Conservation (phyloP, 208 protist species). For the Angomonas desouzai region DNA sequence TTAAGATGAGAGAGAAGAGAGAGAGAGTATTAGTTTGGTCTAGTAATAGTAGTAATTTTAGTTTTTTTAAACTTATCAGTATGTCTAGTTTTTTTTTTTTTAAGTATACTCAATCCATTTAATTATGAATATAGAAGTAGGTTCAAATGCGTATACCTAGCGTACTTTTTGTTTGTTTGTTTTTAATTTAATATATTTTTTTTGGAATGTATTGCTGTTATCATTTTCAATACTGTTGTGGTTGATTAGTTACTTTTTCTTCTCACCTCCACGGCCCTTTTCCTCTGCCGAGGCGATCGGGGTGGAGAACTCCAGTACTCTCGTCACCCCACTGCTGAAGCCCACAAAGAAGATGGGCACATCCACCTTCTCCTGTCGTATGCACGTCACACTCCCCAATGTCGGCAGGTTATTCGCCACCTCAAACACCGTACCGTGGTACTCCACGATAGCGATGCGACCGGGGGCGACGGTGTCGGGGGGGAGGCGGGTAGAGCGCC, state of each 20-base stretch:
- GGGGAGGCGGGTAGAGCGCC: slow-evolving; percentile 67
- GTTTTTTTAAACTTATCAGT: too few species aligned
- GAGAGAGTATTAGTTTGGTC: too few species aligned
- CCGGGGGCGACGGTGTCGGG: slow-evolving; percentile 58
- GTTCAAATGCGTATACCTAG: too few species aligned
- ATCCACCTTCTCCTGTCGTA: slow-evolving; percentile 52
- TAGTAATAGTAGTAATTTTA: too few species aligned
- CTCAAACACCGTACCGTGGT: slow-evolving; percentile 39
- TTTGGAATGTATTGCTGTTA: background rate
- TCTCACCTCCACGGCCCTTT: slow-evolving; percentile 11
- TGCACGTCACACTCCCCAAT: slow-evolving; percentile 51
- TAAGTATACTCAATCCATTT: too few species aligned
- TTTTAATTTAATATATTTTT: background rate
- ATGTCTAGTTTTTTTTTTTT: too few species aligned
- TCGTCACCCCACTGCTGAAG: slow-evolving; percentile 48
- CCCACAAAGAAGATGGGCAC: slow-evolving; percentile 75
- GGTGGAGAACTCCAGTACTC: slow-evolving; percentile 55
- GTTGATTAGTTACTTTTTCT: slow-evolving; percentile 5
- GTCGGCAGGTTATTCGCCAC: slow-evolving; percentile 9
- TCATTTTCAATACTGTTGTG: slow-evolving; percentile 2
- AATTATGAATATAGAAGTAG: too few species aligned
- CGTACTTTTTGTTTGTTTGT: too few species aligned
- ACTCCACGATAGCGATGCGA: slow-evolving; percentile 56
- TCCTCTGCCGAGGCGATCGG: slow-evolving; percentile 11
- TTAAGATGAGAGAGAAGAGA: too few species aligned